Percentiles rank a stretch among this genome's conserved stretches.
phyloP scores from a whole-genome alignment of 1,284 basidiomycete species.

The Tetrapyrgos nigripes region DNA sequence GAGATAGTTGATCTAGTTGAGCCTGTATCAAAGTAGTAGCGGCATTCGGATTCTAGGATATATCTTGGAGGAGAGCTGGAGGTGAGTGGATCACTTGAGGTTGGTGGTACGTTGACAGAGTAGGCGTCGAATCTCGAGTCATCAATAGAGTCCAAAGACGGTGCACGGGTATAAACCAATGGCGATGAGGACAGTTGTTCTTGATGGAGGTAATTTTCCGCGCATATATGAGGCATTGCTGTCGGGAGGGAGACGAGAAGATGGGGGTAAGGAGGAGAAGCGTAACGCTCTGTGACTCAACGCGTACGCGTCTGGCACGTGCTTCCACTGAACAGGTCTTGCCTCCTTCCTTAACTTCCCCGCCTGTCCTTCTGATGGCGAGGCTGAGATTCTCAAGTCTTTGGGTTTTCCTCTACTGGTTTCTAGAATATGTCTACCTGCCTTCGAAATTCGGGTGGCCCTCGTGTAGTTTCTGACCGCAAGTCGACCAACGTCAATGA shows the following conservation, averaged over 20 bases:
- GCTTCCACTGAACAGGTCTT: too few relatives aligned
- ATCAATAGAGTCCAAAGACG: slow-evolving; percentile 1
- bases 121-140: background rate
- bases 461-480: too few relatives aligned
- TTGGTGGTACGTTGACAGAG: background rate
- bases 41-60: background rate
- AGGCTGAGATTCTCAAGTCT: too few relatives aligned
- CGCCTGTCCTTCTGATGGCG: too few relatives aligned
- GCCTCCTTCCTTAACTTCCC: too few relatives aligned
- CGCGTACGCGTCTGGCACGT: too few relatives aligned
- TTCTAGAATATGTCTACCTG: too few relatives aligned
- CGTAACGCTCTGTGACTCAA: too few relatives aligned
- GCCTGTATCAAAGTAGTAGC: background rate
- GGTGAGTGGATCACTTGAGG: background rate
- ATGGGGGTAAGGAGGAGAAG: background rate
- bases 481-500: too few relatives aligned
- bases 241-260: background rate
- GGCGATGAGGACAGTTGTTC: background rate
- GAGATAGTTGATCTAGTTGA: background rate
- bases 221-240: background rate
- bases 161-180: background rate
- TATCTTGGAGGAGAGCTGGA: slow-evolving; percentile 4
- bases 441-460: too few relatives aligned
- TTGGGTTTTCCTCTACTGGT: too few relatives aligned
- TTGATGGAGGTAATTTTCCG: background rate